These are phyloP conservation scores for Comarum palustre DNA, from an alignment of 306 rosid species.

Conservation along the genomic window DNA sequence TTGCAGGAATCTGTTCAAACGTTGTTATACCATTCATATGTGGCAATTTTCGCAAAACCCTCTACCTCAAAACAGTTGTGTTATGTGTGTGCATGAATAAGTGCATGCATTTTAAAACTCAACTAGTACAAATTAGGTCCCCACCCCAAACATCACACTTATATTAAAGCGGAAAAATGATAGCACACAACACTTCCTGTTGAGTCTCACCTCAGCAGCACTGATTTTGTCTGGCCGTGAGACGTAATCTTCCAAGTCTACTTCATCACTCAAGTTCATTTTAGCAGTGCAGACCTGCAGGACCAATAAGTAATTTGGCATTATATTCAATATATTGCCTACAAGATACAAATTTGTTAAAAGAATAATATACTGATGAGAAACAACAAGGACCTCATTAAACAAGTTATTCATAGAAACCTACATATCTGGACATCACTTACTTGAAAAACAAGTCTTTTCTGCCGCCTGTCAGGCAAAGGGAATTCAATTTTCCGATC, in stretches of 20 bases:
- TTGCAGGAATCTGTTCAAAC: not conserved
- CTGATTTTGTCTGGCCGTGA: constrained; percentile 99
- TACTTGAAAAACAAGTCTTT: constrained; percentile 98
- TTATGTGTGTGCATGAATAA: not conserved
- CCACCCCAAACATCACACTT: not conserved
- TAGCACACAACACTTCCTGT: not conserved
- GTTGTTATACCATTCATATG: not conserved
- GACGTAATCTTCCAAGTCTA: constrained; percentile 93
- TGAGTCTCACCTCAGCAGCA: constrained; percentile 87
- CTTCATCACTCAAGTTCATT: constrained; percentile 96
- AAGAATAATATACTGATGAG: not conserved
- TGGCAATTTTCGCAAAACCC: not conserved
- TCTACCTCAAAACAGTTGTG: not conserved
- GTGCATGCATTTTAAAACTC: not conserved
- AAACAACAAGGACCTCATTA: not conserved
- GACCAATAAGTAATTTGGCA: not conserved
- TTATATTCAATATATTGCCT: not conserved
- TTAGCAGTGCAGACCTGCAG: constrained; percentile 94
- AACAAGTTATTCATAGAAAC: not conserved
- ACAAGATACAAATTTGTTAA: not conserved
- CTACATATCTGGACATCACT: constrained; percentile 14
- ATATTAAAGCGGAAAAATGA: not conserved
- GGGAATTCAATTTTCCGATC: constrained; percentile 98
- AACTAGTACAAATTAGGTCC: not conserved
- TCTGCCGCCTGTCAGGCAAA: constrained; percentile 93